Evolutionary conservation across 163 green algal species (phyloP), one percentile per base, ranked within the genome.

Genomic region (Dunaliella salina): DNA sequence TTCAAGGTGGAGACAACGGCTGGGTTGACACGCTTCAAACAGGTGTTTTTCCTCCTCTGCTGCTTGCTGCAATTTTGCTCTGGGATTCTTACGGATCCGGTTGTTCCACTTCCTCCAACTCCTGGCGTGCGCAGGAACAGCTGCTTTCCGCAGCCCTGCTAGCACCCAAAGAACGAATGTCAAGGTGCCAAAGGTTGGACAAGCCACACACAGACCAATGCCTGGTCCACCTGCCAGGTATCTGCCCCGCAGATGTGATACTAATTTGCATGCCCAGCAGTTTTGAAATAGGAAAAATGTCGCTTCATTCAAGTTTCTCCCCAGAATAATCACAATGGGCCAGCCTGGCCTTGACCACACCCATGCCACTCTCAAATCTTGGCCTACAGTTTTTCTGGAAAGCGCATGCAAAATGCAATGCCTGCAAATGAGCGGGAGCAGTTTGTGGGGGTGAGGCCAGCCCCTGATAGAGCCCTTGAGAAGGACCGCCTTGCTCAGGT

Each of bases 401-500:
- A 63, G 80, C 80, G 80, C 33, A 83, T 83, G 80, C 30, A 35
- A 25, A 17, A 17, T 18, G 30, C 33, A 40, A 83, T 83, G 18
- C 33, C 33, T 25, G 15, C 80, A 30, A 26, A 71, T 11, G 83
- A 87, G 69, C 30, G 86, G 45, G 86, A 89, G 1, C 32, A 85
- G 63, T 89, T 78, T 8, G 34, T 81, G n/a, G 86, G 86, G 22
- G 80, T 79, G 1, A 59, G 79, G 1, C 86, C 86, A 22, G 80
- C 40, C 29, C 34, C 67, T 0, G 71, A 89, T 46, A 45, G 86
- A 8, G 86, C 87, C 50, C n/a, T 63, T 18, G 81, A 86, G 80
- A 89, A 89, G 80, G 86, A 89, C 69, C 59, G 80, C 0, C 33
- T 87, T 33, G 80, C 80, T 57, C 80, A 83, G 33, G 80, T 83